phyloP scores from a whole-genome alignment of 306 rosid genomes.

The Medicago arabica region DNA sequence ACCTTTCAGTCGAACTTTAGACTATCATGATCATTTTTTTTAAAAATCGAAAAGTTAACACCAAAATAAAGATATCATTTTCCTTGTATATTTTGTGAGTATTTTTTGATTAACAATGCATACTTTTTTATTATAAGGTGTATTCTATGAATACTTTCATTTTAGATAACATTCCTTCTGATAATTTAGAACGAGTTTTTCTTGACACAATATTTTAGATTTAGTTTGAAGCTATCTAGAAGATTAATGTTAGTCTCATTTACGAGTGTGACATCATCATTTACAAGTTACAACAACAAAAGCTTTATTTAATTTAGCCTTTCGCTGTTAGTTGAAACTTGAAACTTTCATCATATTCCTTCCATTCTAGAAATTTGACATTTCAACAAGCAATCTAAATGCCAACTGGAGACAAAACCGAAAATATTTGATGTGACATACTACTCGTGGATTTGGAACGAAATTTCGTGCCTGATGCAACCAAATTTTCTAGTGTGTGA shows the following conservation, averaged over 20 bases:
- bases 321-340: neutral
- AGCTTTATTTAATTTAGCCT: neutral
- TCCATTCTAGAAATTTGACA: neutral
- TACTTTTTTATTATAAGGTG: too few relatives aligned
- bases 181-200: too few relatives aligned
- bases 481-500: neutral
- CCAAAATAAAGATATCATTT: too few relatives aligned
- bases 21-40: too few relatives aligned
- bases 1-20: too few relatives aligned
- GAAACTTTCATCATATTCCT: neutral
- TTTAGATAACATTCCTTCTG: neutral
- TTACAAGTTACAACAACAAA: neutral
- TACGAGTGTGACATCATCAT: neutral
- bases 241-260: neutral
- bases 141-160: neutral
- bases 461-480: neutral
- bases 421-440: too few relatives aligned
- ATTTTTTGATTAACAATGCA: too few relatives aligned
- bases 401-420: neutral
- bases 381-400: neutral
- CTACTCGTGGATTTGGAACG: slow-evolving; percentile 6
- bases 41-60: too few relatives aligned
- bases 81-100: too few relatives aligned
- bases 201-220: neutral
- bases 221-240: neutral